These are phyloP conservation scores for Nakazawaea populi DNA, from an alignment of 805 yeast species.

Conservation along the genomic window DNA sequence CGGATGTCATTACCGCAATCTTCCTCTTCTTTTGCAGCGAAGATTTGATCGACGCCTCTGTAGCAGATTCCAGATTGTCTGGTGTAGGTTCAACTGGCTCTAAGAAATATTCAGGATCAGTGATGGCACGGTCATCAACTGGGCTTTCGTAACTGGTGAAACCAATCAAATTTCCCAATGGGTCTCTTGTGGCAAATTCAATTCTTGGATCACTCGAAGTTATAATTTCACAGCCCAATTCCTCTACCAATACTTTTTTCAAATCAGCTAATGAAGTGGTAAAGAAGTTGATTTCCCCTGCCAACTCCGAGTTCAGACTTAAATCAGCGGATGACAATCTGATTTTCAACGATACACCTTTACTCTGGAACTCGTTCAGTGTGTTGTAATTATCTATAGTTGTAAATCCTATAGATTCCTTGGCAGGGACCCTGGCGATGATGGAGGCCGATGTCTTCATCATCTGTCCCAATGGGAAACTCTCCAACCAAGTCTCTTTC, in stretches of 20 bases:
- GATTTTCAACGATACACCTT: conserved; percentile 43
- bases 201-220: conserved; percentile 11
- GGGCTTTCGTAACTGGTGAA: conserved; percentile 44
- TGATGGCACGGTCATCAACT: conserved; percentile 19
- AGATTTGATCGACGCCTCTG: background rate
- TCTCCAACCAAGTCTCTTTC: conserved; percentile 68
- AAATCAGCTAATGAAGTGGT: conserved; percentile 29
- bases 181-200: conserved; percentile 43
- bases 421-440: conserved; percentile 26
- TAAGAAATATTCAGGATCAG: conserved; percentile 30
- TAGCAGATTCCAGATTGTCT: conserved; percentile 8
- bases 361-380: conserved; percentile 25
- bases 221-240: conserved; percentile 16
- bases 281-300: conserved; percentile 34
- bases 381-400: conserved; percentile 2
- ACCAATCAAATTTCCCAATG: conserved; percentile 57
- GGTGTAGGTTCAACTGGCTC: conserved; percentile 8
- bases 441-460: conserved; percentile 7
- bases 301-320: conserved; percentile 24
- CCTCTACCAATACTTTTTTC: conserved; percentile 13
- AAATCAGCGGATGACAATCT: conserved; percentile 34
- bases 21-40: conserved; percentile 24
- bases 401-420: conserved; percentile 15
- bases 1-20: conserved; percentile 76
- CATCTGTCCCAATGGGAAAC: conserved; percentile 42